Conservation (phyloP, 306 rosid species). For the Mimosa bimucronata region DNA sequence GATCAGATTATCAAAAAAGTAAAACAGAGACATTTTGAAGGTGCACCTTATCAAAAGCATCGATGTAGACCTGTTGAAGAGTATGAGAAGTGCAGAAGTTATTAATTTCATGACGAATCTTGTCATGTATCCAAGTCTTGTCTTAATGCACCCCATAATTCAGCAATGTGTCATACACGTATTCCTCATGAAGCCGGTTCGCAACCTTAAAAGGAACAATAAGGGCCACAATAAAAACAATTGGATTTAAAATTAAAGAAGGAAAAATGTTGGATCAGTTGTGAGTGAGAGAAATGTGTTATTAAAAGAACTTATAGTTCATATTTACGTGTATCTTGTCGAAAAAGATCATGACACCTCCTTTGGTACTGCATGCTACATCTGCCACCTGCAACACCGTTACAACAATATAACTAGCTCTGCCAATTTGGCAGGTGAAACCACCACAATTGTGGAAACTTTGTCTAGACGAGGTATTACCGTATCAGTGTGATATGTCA, state of each 20-base stretch:
- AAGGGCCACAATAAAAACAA: conserved; percentile 24
- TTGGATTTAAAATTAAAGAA: conserved; percentile 15
- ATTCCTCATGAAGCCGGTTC: conserved; percentile 75
- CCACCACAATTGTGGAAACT: conserved; percentile 10
- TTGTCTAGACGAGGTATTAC: too few species aligned
- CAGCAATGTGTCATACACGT: conserved; percentile 75
- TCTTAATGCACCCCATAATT: conserved; percentile 87
- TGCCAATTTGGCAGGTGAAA: conserved; percentile 12
- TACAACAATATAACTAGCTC: neutral
- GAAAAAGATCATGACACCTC: conserved; percentile 88
- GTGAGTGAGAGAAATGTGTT: neutral
- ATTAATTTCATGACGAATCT: conserved; percentile 94
- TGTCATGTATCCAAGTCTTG: conserved; percentile 95
- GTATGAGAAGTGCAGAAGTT: conserved; percentile 88
- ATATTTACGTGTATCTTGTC: conserved; percentile 80
- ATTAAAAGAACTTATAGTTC: neutral
- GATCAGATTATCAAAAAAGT: conserved; percentile 47
- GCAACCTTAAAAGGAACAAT: conserved; percentile 58
- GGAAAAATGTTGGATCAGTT: neutral
- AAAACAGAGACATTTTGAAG: too few species aligned
- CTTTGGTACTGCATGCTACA: conserved; percentile 95
- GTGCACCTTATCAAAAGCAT: conserved; percentile 87
- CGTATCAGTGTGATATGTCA: too few species aligned
- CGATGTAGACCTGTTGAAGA: conserved; percentile 92
- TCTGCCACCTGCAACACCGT: conserved; percentile 70